Evolutionary conservation across 2,329 filamentous ascomycete species (phyloP).

Genomic region (Nemania sp.): DNA sequence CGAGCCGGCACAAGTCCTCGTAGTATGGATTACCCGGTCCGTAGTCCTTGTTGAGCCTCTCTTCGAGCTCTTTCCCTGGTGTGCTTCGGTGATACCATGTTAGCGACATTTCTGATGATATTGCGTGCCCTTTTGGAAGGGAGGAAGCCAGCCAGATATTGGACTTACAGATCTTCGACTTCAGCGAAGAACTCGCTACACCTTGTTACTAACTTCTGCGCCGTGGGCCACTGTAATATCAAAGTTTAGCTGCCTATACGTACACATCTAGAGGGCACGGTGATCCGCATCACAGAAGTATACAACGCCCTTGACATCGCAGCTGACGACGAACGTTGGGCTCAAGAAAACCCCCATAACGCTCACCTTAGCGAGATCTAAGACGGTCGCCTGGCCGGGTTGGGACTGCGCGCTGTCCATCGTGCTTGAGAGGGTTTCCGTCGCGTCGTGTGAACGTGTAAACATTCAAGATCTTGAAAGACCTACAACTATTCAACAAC

Average conservation of each 20-base stretch:
- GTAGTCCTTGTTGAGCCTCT: conserved; percentile 48
- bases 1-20: conserved; percentile 47
- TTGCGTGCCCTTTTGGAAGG: background rate
- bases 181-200: conserved; percentile 41
- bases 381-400: conserved; percentile 27
- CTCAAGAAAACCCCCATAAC: background rate
- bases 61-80: conserved; percentile 51
- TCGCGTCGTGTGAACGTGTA: background rate
- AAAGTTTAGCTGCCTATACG: background rate
- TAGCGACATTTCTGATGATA: background rate
- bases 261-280: background rate
- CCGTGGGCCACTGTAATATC: conserved; percentile 34
- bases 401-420: conserved; percentile 24
- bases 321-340: background rate
- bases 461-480: background rate
- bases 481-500: no score
- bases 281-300: background rate
- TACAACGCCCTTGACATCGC: background rate
- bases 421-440: background rate
- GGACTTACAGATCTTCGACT: conserved; percentile 40
- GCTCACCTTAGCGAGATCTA: conserved; percentile 32
- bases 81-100: conserved; percentile 38
- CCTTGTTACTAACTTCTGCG: conserved; percentile 36
- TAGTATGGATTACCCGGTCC: conserved; percentile 50
- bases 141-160: background rate